Conservation (phyloP, 345 rosid genomes). For the Rubroshorea leprosula region DNA sequence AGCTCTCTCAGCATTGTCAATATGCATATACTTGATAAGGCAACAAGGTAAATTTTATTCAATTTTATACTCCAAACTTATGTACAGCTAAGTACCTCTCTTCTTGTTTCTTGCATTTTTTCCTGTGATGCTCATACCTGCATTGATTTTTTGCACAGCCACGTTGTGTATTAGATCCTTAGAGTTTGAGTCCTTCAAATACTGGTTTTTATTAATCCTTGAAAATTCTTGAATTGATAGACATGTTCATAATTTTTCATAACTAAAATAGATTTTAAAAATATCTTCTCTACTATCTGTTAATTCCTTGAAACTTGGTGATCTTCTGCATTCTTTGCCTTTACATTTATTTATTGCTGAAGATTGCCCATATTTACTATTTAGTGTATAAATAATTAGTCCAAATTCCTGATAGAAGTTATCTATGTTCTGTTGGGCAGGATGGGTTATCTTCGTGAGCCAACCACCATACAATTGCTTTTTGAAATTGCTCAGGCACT, state of each 20-base stretch:
- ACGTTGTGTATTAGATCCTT: too few species aligned
- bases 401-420: slow-evolving; percentile 7
- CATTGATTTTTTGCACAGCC: background rate
- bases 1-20: slow-evolving; percentile 46
- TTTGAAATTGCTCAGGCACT: slow-evolving; percentile 73
- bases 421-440: slow-evolving; percentile 36
- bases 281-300: background rate
- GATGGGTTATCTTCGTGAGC: slow-evolving; percentile 48
- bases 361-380: slow-evolving; percentile 4
- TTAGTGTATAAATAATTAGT: slow-evolving; percentile 1
- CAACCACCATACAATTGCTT: slow-evolving; percentile 57
- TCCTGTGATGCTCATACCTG: background rate
- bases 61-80: slow-evolving; percentile 10
- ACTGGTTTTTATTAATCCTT: background rate
- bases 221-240: background rate
- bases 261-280: background rate
- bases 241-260: background rate
- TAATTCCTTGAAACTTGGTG: too few species aligned
- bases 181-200: too few species aligned
- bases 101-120: background rate
- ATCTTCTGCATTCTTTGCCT: slow-evolving; percentile 2
- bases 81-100: slow-evolving; percentile 9
- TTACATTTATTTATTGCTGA: slow-evolving; percentile 2
- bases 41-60: slow-evolving; percentile 47
- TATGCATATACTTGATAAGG: slow-evolving; percentile 66